Percentiles rank a stretch among this genome's conserved stretches.
Conservation (phyloP, 257 asterid genomes). For the Leonotis leonurus region DNA sequence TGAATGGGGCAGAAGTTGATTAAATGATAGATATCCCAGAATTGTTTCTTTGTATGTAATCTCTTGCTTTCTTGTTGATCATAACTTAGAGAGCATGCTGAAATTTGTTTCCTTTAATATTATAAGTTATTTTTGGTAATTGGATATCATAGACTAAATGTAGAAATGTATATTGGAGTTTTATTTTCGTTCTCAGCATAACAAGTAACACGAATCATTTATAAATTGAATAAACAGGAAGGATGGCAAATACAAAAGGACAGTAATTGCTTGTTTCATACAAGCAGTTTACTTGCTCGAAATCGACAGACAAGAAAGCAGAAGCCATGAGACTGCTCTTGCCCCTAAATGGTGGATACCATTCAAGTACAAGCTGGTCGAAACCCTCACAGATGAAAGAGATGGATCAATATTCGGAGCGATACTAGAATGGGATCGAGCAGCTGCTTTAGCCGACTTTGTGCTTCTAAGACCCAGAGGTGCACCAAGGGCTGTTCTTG, state of each 20-base stretch:
- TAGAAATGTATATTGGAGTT: too few species aligned
- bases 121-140: too few species aligned
- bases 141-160: too few species aligned
- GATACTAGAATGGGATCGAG: conserved; percentile 86
- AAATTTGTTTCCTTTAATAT: too few species aligned
- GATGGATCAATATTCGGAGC: conserved; percentile 96
- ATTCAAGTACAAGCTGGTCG: conserved; percentile 74
- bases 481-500: conserved; percentile 83
- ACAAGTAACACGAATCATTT: conserved; percentile 4
- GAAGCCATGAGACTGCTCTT: conserved; percentile 60
- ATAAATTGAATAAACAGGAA: conserved; percentile 66
- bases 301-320: conserved; percentile 83
- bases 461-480: conserved; percentile 74
- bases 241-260: conserved; percentile 74
- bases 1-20: background rate
- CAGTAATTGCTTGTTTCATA: conserved; percentile 85
- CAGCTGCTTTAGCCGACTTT: conserved; percentile 78
- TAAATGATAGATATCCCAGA: background rate
- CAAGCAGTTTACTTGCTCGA: conserved; percentile 95
- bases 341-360: conserved; percentile 99
- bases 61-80: background rate
- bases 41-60: background rate
- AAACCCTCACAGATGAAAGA: conserved; percentile 70
- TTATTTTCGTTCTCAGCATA: too few species aligned
- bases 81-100: too few species aligned